These are phyloP conservation scores for Colletotrichum sp. DNA, from an alignment of 2,329 filamentous ascomycete genomes.

Conservation along the genomic window DNA sequence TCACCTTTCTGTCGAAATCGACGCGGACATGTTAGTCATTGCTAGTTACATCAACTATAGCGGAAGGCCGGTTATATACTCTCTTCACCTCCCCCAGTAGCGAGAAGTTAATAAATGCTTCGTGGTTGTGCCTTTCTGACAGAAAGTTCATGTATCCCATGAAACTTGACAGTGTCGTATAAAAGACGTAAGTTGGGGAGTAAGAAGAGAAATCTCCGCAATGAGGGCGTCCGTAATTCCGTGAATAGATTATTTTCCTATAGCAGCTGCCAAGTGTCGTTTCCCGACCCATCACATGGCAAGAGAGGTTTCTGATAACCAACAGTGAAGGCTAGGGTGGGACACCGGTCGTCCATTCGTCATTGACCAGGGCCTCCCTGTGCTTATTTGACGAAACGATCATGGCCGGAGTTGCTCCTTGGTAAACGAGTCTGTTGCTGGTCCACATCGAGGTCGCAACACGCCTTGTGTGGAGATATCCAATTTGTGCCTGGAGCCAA, in stretches of 20 bases:
- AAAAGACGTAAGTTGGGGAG: neutral
- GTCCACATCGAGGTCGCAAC: neutral
- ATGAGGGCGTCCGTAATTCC: too few species aligned
- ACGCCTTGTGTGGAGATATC: neutral
- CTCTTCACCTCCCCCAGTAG: too few species aligned
- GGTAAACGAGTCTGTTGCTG: accelerated
- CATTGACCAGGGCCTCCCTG: accelerated
- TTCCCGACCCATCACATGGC: too few species aligned
- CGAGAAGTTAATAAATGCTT: too few species aligned
- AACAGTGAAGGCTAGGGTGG: neutral
- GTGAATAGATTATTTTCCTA: too few species aligned
- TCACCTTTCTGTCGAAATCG: neutral
- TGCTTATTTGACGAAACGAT: neutral
- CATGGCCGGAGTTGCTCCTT: neutral
- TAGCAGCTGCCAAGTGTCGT: too few species aligned
- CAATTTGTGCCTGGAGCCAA: neutral
- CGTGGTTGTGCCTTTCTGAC: neutral
- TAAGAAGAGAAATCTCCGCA: neutral
- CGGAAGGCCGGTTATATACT: accelerated
- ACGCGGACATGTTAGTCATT: accelerated
- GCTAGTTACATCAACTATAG: neutral
- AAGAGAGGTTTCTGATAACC: neutral
- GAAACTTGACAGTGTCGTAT: neutral
- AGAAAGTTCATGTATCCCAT: accelerated
- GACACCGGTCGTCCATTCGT: neutral